These are phyloP conservation scores for Blastomyces gilchristii DNA, from an alignment of 2,329 filamentous ascomycete species.

Conservation along the genomic window DNA sequence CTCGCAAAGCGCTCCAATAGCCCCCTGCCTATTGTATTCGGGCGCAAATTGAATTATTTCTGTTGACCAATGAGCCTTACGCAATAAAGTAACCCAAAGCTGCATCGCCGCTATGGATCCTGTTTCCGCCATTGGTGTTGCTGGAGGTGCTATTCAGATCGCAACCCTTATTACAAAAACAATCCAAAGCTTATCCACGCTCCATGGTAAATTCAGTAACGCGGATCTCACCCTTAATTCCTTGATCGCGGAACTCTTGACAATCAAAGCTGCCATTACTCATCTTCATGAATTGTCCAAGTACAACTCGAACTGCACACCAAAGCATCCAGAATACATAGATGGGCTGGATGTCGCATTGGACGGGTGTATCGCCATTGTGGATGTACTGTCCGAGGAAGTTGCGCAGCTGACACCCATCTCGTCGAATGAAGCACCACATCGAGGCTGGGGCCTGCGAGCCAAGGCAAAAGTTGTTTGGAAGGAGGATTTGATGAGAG, in stretches of 20 bases:
- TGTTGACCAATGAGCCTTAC: background rate
- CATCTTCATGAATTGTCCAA: slow-evolving; percentile 29
- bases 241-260: slow-evolving; percentile 28
- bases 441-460: slow-evolving; percentile 18
- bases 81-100: background rate
- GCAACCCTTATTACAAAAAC: slow-evolving; percentile 27
- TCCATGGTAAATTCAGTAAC: slow-evolving; percentile 28
- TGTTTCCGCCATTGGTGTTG: slow-evolving; percentile 25
- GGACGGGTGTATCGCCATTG: slow-evolving; percentile 28
- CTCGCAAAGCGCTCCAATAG: background rate
- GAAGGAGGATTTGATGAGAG: slow-evolving; percentile 31
- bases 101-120: slow-evolving; percentile 44
- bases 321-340: slow-evolving; percentile 21
- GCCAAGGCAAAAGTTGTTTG: slow-evolving; percentile 25
- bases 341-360: slow-evolving; percentile 26
- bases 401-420: slow-evolving; percentile 23
- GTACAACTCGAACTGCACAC: slow-evolving; percentile 18
- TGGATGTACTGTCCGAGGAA: slow-evolving; percentile 29
- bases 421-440: slow-evolving; percentile 14
- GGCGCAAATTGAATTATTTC: background rate
- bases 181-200: slow-evolving; percentile 23
- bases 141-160: slow-evolving; percentile 28
- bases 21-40: background rate
- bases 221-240: slow-evolving; percentile 31
- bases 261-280: slow-evolving; percentile 29